These are phyloP conservation scores for Globisporangium cylindrosporum DNA, from an alignment of 352 stramenopile genomes.

Conservation along the genomic window DNA sequence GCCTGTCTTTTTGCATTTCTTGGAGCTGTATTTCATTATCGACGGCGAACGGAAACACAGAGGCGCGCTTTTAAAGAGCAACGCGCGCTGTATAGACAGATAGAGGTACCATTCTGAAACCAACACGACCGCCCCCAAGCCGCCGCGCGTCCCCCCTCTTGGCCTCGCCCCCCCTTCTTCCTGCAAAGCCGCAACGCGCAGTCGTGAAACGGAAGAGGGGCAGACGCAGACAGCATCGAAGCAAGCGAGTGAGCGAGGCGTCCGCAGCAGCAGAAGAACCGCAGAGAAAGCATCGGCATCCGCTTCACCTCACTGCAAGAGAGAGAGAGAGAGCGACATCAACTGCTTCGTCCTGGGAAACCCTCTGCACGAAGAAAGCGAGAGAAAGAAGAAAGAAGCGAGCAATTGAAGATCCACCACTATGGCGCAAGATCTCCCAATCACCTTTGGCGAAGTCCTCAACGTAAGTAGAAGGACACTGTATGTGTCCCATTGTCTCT, in stretches of 20 bases:
- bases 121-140: no score
- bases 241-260: neutral
- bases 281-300: slow-evolving; percentile 10
- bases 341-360: neutral
- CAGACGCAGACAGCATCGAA: slow-evolving; percentile 23
- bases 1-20: no score
- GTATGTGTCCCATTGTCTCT: neutral
- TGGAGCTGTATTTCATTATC: no score
- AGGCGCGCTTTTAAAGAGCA: no score
- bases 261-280: slow-evolving; percentile 6
- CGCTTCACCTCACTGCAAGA: neutral
- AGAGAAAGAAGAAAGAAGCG: slow-evolving; percentile 6
- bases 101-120: no score
- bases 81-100: no score
- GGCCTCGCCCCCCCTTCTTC: slow-evolving; percentile 2
- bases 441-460: slow-evolving; percentile 88
- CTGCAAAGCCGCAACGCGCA: slow-evolving; percentile 30
- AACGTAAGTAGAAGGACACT: slow-evolving; percentile 60
- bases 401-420: slow-evolving; percentile 18
- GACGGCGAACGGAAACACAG: no score
- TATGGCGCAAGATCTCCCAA: slow-evolving; percentile 88
- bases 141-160: slow-evolving; percentile 7
- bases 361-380: slow-evolving; percentile 5
- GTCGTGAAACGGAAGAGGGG: slow-evolving; percentile 74
- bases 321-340: slow-evolving; percentile 8